Evolutionary conservation across 345 rosid species (phyloP).

Genomic region (Gossypium arboreum): DNA sequence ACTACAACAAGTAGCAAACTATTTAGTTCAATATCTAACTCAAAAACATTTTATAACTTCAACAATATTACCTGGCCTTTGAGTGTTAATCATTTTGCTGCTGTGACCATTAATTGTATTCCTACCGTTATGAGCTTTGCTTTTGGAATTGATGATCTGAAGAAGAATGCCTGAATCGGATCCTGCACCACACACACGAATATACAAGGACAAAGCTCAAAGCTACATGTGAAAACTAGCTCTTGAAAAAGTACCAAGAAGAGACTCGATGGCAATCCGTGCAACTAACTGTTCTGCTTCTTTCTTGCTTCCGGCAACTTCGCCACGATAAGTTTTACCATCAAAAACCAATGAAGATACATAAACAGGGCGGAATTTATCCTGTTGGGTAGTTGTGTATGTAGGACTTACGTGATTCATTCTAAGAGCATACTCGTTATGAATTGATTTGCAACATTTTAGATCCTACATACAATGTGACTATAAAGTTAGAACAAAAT

Average conservation of each 20-base stretch:
- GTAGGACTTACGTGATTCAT: conserved; percentile 1
- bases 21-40: neutral
- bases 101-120: neutral
- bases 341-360: conserved; percentile 18
- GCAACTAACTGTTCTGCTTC: conserved; percentile 27
- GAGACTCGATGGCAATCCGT: conserved; percentile 15
- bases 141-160: conserved; percentile 25
- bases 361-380: conserved; percentile 9
- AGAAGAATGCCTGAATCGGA: conserved; percentile 17
- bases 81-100: neutral
- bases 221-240: neutral
- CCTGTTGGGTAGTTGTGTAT: conserved; percentile 8
- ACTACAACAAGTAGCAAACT: neutral
- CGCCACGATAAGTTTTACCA: conserved; percentile 18
- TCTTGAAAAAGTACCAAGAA: conserved; percentile 17
- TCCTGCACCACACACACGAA: conserved; percentile 10
- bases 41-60: neutral
- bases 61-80: neutral
- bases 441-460: conserved; percentile 21
- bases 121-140: neutral
- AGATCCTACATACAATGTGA: conserved; percentile 15
- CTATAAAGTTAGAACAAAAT: neutral
- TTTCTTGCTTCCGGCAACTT: conserved; percentile 18
- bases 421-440: conserved; percentile 22
- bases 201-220: neutral